Conservation (phyloP, 78 protist genomes). For the Trichosphaerium sp. region DNA sequence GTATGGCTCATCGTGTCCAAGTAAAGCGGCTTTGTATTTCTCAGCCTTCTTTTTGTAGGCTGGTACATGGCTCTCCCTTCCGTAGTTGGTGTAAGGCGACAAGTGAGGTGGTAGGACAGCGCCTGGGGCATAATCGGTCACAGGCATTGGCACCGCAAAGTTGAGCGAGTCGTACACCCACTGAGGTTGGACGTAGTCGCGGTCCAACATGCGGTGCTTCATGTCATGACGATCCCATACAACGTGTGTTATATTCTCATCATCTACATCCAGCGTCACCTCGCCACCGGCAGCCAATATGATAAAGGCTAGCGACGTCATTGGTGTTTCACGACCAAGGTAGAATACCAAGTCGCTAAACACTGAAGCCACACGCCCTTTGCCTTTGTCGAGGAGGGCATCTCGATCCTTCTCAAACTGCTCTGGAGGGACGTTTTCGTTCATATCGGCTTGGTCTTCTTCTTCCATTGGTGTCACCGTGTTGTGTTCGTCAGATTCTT, state of each 20-base stretch:
- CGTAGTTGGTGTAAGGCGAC: conserved; percentile 78
- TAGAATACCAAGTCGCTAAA: conserved; percentile 38
- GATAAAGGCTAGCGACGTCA: background rate
- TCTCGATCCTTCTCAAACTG: too few relatives aligned
- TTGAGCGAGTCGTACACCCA: conserved; percentile 91
- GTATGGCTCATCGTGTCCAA: too few relatives aligned
- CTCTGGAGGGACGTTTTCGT: too few relatives aligned
- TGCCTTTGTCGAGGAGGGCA: conserved; percentile 6
- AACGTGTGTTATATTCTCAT: background rate
- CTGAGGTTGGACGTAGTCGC: conserved; percentile 90
- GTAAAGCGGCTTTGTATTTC: too few relatives aligned
- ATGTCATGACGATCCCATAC: background rate
- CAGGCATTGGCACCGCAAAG: conserved; percentile 30
- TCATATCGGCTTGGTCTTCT: too few relatives aligned
- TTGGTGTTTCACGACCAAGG: background rate
- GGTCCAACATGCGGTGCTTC: background rate
- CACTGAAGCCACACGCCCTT: conserved; percentile 45
- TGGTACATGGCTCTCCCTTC: conserved; percentile 25
- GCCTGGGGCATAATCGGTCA: conserved; percentile 37
- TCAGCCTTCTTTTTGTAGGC: conserved; percentile 14
- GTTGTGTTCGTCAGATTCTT: too few relatives aligned
- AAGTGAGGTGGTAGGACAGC: conserved; percentile 82
- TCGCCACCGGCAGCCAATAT: too few relatives aligned
- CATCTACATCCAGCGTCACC: too few relatives aligned
- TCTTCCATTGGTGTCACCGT: too few relatives aligned